phyloP scores from a whole-genome alignment of 306 rosid species.

The Vigna nakashimae region DNA sequence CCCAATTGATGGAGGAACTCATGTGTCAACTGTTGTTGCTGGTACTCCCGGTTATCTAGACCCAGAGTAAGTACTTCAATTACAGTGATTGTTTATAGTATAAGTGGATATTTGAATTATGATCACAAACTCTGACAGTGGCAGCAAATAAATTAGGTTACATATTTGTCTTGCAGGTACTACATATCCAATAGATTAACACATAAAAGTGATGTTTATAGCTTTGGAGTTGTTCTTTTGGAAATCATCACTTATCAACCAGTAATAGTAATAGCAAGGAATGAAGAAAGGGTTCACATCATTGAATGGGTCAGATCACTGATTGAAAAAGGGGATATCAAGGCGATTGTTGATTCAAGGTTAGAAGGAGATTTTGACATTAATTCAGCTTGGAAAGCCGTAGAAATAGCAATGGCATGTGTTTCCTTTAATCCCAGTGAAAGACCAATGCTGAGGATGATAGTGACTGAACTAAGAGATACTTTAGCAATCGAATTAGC shows the following conservation, averaged over 20 bases:
- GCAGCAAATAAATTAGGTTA: neutral
- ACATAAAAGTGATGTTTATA: slow-evolving; percentile 65
- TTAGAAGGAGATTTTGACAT: slow-evolving; percentile 36
- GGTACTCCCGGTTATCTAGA: slow-evolving; percentile 54
- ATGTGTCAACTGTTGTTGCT: slow-evolving; percentile 48
- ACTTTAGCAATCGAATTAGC: slow-evolving; percentile 42
- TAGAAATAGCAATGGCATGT: slow-evolving; percentile 59
- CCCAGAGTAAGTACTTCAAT: slow-evolving; percentile 50
- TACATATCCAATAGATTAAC: slow-evolving; percentile 45
- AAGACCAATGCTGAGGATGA: slow-evolving; percentile 55
- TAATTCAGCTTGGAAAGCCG: slow-evolving; percentile 55
- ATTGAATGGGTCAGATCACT: slow-evolving; percentile 48
- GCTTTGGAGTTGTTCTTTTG: slow-evolving; percentile 61
- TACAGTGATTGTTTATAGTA: neutral
- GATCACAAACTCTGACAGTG: neutral
- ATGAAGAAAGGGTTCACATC: slow-evolving; percentile 43
- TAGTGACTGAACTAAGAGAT: slow-evolving; percentile 48
- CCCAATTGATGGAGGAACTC: slow-evolving; percentile 34
- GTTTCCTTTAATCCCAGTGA: slow-evolving; percentile 27
- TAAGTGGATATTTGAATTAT: neutral
- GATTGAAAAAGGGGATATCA: slow-evolving; percentile 49
- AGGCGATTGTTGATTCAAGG: slow-evolving; percentile 48
- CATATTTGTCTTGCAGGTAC: slow-evolving; percentile 44
- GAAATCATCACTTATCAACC: slow-evolving; percentile 56
- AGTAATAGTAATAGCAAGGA: slow-evolving; percentile 28